Evolutionary conservation across 805 yeast species (phyloP).

Genomic region (Sugiyamaella lignohabitans): DNA sequence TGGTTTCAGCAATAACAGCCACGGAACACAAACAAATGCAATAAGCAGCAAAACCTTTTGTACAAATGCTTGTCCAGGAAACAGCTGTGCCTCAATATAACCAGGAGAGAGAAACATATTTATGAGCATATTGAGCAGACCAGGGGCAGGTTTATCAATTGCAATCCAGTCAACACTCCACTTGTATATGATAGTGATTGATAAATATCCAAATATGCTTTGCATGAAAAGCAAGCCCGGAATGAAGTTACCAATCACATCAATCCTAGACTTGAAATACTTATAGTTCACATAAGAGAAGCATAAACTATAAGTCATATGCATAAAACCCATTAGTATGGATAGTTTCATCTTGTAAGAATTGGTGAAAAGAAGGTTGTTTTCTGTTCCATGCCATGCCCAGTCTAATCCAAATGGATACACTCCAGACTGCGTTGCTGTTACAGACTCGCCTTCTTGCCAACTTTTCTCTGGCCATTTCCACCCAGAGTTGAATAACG

Average conservation of each 20-base stretch:
- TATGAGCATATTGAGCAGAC: slow-evolving; percentile 88
- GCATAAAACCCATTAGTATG: slow-evolving; percentile 86
- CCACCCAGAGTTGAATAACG: slow-evolving; percentile 86
- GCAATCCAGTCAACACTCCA: slow-evolving; percentile 93
- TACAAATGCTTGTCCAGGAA: slow-evolving; percentile 68
- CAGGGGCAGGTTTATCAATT: slow-evolving; percentile 77
- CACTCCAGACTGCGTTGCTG: slow-evolving; percentile 58
- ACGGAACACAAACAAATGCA: slow-evolving; percentile 88
- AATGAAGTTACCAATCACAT: slow-evolving; percentile 83
- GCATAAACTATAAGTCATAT: slow-evolving; percentile 84
- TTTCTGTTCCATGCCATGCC: slow-evolving; percentile 97
- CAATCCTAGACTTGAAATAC: slow-evolving; percentile 64
- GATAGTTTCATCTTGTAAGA: slow-evolving; percentile 97
- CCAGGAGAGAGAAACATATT: slow-evolving; percentile 96
- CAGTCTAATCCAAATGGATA: slow-evolving; percentile 87
- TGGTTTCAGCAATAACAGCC: slow-evolving; percentile 84
- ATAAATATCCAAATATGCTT: slow-evolving; percentile 88
- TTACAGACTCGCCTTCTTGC: slow-evolving; percentile 59
- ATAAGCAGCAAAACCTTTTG: slow-evolving; percentile 65
- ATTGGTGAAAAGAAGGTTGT: slow-evolving; percentile 79
- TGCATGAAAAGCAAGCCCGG: slow-evolving; percentile 95
- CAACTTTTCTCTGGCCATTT: slow-evolving; percentile 67
- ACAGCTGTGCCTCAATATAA: slow-evolving; percentile 67
- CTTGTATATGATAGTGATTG: slow-evolving; percentile 80
- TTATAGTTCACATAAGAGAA: slow-evolving; percentile 78